Conservation (phyloP, 2,329 filamentous ascomycete genomes). For the Beauveria medogensis region DNA sequence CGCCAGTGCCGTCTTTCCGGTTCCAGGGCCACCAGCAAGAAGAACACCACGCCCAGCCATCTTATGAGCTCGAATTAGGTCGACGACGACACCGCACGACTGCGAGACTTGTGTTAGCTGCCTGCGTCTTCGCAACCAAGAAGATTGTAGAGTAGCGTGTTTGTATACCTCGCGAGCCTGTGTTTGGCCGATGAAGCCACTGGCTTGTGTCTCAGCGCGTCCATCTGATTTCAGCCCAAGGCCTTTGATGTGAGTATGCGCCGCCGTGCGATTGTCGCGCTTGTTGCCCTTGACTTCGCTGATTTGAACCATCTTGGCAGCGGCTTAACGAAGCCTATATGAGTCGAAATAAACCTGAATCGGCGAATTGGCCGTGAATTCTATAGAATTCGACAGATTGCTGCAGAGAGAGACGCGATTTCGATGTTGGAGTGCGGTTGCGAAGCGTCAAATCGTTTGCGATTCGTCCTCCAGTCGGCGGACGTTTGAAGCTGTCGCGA, state of each 20-base stretch:
- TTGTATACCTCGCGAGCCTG: slow-evolving; percentile 72
- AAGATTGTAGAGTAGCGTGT: neutral
- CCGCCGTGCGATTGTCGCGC: slow-evolving; percentile 91
- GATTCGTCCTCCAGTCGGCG: slow-evolving; percentile 20
- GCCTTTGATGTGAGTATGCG: slow-evolving; percentile 96
- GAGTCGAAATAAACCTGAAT: neutral
- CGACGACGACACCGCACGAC: slow-evolving; percentile 93
- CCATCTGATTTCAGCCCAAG: slow-evolving; percentile 82
- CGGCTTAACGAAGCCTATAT: slow-evolving; percentile 5
- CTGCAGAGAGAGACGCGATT: neutral
- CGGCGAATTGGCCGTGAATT: neutral
- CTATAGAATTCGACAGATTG: neutral
- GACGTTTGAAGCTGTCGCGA: slow-evolving; percentile 17
- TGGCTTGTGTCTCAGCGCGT: slow-evolving; percentile 67
- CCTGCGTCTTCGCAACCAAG: neutral
- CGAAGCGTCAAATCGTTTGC: slow-evolving; percentile 27
- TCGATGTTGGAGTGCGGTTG: slow-evolving; percentile 5
- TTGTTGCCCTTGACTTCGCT: slow-evolving; percentile 91
- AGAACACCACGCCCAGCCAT: slow-evolving; percentile 94
- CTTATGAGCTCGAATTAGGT: slow-evolving; percentile 91
- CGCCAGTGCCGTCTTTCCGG: slow-evolving; percentile 93
- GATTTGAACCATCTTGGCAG: slow-evolving; percentile 67
- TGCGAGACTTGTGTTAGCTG: slow-evolving; percentile 24
- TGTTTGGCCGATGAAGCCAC: slow-evolving; percentile 84
- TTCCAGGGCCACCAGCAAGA: slow-evolving; percentile 88